Evolutionary conservation across 768 basidiomycete genomes (phyloP).

Genomic region (Coprinopsis sp.): DNA sequence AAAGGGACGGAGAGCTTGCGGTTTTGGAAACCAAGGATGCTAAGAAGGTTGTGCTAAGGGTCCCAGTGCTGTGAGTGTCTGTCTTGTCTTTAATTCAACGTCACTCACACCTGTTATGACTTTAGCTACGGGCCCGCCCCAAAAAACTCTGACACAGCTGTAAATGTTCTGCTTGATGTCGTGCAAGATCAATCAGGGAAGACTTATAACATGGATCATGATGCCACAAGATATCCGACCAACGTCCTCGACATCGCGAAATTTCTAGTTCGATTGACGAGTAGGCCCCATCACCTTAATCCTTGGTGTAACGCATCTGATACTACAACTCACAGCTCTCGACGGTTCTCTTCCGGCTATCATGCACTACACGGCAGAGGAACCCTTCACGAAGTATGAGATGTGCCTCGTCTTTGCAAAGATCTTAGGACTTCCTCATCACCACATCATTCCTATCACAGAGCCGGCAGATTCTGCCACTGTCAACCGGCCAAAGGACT

Average conservation of each 20-base stretch:
- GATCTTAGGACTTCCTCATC: conserved; percentile 64
- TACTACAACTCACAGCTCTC: conserved; percentile 19
- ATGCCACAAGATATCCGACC: conserved; percentile 88
- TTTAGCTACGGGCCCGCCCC: conserved; percentile 81
- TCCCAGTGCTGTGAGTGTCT: conserved; percentile 76
- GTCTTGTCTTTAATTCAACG: neutral
- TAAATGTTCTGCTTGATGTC: conserved; percentile 85
- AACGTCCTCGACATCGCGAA: conserved; percentile 83
- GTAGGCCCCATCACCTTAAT: conserved; percentile 34
- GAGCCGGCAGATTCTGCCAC: conserved; percentile 59
- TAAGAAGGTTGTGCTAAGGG: conserved; percentile 67
- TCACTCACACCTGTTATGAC: conserved; percentile 7
- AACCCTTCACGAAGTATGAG: conserved; percentile 89
- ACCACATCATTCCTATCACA: conserved; percentile 70
- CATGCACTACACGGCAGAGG: conserved; percentile 79
- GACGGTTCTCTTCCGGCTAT: conserved; percentile 57
- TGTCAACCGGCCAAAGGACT: conserved; percentile 75
- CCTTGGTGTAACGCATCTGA: neutral
- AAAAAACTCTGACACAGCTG: conserved; percentile 81
- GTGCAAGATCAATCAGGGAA: conserved; percentile 86
- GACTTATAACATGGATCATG: conserved; percentile 93
- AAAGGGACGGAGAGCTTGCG: conserved; percentile 83
- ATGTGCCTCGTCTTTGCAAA: conserved; percentile 79
- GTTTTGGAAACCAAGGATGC: conserved; percentile 57
- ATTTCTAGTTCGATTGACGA: conserved; percentile 72